Conservation (phyloP, 225 moss, liverwort and hornwort genomes). For the Polytrichum formosum region DNA sequence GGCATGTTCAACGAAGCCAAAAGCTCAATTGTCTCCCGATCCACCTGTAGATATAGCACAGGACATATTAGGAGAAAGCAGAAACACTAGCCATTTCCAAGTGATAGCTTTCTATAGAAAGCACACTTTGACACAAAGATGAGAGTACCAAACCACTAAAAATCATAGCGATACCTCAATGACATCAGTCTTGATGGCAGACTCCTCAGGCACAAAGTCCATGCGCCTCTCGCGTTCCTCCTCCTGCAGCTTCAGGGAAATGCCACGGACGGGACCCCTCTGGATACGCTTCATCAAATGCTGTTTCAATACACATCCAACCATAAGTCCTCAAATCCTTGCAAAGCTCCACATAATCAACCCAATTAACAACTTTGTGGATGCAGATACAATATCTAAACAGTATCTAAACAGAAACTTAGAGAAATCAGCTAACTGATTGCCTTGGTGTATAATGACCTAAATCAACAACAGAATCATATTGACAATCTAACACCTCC, state of each 20-base stretch:
- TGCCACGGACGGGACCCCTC: constrained; percentile 79
- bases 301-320: constrained; percentile 4
- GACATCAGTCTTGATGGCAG: constrained; percentile 88
- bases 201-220: constrained; percentile 91
- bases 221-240: constrained; percentile 86
- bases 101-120: neutral
- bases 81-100: neutral
- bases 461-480: no score
- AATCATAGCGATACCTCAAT: constrained; percentile 46
- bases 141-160: neutral
- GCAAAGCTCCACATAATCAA: no score
- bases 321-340: neutral
- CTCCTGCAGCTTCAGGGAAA: constrained; percentile 89
- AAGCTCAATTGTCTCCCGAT: constrained; percentile 54
- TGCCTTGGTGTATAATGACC: no score
- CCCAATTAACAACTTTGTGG: no score
- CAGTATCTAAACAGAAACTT: no score
- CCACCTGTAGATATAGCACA: constrained; percentile 26
- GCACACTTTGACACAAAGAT: neutral
- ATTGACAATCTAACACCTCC: no score
- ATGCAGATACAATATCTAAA: no score
- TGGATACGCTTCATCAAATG: constrained; percentile 98
- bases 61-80: neutral
- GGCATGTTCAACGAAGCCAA: constrained; percentile 46
- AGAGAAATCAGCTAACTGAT: no score